phyloP scores from a whole-genome alignment of 306 rosid species.

The Purshia tridentata region DNA sequence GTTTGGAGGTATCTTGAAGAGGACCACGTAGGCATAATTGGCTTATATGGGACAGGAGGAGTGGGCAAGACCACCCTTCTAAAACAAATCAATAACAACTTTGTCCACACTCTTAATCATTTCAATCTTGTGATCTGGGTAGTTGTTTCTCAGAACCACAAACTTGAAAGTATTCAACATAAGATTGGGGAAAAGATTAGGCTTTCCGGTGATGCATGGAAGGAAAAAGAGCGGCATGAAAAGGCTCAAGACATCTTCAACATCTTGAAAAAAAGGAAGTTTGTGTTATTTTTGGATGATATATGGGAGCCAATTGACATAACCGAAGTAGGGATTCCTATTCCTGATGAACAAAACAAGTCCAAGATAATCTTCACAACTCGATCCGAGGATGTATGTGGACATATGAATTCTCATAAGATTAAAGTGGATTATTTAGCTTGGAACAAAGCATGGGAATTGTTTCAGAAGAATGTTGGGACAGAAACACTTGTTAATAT shows the following conservation, averaged over 20 bases:
- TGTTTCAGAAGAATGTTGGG: conserved; percentile 18
- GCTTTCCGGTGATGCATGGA: not conserved
- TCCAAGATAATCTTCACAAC: conserved; percentile 35
- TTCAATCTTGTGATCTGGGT: no score
- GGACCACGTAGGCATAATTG: conserved; percentile 22
- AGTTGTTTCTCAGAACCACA: conserved; percentile 4
- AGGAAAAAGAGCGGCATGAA: not conserved
- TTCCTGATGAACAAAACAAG: not conserved
- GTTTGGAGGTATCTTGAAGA: conserved; percentile 18
- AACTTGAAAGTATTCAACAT: not conserved
- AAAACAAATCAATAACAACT: no score
- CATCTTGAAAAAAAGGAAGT: not conserved
- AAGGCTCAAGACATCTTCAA: not conserved
- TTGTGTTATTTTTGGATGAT: conserved; percentile 32
- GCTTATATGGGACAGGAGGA: conserved; percentile 34
- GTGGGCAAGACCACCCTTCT: conserved; percentile 8
- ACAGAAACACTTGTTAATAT: not conserved
- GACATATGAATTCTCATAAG: conserved; percentile 23
- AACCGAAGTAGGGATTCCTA: not conserved
- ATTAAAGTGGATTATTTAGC: conserved; percentile 9
- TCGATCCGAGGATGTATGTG: conserved; percentile 20
- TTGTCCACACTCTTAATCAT: no score
- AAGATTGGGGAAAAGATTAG: not conserved
- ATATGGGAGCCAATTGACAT: conserved; percentile 26
- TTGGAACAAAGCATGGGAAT: conserved; percentile 4